Conservation (phyloP, 306 rosid species). For the Astragalus membranaceus region DNA sequence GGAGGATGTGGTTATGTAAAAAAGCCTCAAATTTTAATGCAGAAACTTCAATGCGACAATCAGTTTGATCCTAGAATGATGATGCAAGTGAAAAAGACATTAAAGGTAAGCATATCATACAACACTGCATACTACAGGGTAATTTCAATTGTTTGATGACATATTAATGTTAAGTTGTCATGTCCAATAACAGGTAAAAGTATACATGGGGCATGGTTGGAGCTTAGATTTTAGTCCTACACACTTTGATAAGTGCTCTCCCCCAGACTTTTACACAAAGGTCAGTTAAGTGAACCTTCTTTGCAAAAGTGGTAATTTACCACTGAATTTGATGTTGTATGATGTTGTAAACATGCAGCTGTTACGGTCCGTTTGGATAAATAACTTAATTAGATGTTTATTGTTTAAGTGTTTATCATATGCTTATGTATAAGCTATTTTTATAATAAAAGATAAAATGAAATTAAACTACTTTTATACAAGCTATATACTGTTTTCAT, state of each 20-base stretch:
- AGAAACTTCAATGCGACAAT: constrained; percentile 33
- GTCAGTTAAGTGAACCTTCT: constrained; percentile 26
- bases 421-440: too few species aligned
- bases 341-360: too few species aligned
- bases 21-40: constrained; percentile 66
- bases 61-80: constrained; percentile 60
- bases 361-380: too few species aligned
- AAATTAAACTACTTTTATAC: too few species aligned
- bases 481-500: too few species aligned
- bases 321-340: neutral
- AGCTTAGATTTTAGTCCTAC: constrained; percentile 43
- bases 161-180: neutral
- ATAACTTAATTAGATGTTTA: too few species aligned
- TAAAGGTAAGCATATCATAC: constrained; percentile 49
- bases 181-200: constrained; percentile 51
- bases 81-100: constrained; percentile 42
- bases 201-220: constrained; percentile 45
- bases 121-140: neutral
- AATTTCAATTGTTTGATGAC: constrained; percentile 1
- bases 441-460: too few species aligned
- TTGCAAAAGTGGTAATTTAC: neutral
- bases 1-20: constrained; percentile 92
- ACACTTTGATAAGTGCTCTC: constrained; percentile 59
- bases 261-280: constrained; percentile 88
- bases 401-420: too few species aligned